Evolutionary conservation across 73 alveolate species (phyloP), one percentile per base, ranked within the genome.

Genomic region (Blepharisma japonicum): DNA sequence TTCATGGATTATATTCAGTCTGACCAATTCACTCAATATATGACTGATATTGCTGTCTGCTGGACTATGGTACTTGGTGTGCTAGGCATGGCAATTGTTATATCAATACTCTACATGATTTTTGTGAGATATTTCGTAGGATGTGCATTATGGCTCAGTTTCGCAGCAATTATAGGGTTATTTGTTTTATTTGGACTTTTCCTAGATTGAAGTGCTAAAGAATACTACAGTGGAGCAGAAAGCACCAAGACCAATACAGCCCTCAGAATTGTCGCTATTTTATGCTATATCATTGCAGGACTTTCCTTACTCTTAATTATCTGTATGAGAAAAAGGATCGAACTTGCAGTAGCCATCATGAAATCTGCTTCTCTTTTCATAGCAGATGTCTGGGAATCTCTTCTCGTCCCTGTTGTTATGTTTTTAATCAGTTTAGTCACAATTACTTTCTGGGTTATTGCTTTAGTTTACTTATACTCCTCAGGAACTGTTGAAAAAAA

Each of bases 351-450:
- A 27, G 96, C 98, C 11, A 84, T 96, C 7, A 67, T 96, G 76
- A 87, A 96, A 83, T 94, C 96, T 25, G 92, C 98, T 20, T 94
- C 98, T 6, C 92, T 85, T 68, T 96, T 94, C 81, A 85, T 95
- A 11, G 81, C 89, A 56, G 93, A 86, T 55, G 86, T 84, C 9
- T 88, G 88, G 39, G 14, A 88, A 20, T 84, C 93, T 42, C 77
- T 95, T 77, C 80, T 96, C 18, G 94, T 96, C 25, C 99, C 99
- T 6, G 81, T 95, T 51, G 54, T 96, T 11, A 86, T 92, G 66
- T 91, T 94, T 71, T 3, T 91, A 7, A 68, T 93, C 53, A 78
- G 79, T 21, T 84, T 83, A 56, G 85, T 77, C 51, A 93, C 89
- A 91, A 56, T 86, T 45, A 93, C 82, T 38, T 87, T 87, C 80